These are phyloP conservation scores for Rugosomyces carneus DNA, from an alignment of 1,284 basidiomycete species.

Conservation along the genomic window DNA sequence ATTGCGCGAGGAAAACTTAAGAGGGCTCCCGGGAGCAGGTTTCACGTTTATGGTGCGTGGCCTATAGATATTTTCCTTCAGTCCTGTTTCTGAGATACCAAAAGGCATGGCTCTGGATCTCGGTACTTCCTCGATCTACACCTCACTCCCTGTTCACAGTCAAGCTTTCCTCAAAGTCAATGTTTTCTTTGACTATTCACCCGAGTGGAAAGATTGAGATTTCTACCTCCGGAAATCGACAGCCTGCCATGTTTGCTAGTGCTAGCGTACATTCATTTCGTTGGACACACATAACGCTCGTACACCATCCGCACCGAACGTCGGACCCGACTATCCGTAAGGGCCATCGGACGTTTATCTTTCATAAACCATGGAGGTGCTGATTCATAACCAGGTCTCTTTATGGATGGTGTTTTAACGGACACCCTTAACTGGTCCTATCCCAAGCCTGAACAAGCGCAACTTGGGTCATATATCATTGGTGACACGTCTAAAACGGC, in stretches of 20 bases:
- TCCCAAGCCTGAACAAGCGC: slow-evolving; percentile 42
- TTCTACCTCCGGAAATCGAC: slow-evolving; percentile 35
- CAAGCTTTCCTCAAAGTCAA: slow-evolving; percentile 27
- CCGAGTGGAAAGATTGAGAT: slow-evolving; percentile 54
- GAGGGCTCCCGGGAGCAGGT: slow-evolving; percentile 50
- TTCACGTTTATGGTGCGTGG: slow-evolving; percentile 62
- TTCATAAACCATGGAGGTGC: background rate
- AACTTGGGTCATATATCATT: slow-evolving; percentile 40
- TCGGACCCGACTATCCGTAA: slow-evolving; percentile 57
- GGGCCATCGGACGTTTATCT: slow-evolving; percentile 19
- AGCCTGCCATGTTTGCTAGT: slow-evolving; percentile 38
- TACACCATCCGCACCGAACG: slow-evolving; percentile 53
- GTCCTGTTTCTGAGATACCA: slow-evolving; percentile 1
- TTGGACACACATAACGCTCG: slow-evolving; percentile 65
- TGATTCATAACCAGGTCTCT: slow-evolving; percentile 45
- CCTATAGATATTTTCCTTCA: background rate
- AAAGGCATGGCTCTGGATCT: slow-evolving; percentile 67
- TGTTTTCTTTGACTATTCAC: slow-evolving; percentile 43
- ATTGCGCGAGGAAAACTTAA: slow-evolving; percentile 35
- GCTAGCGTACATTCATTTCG: slow-evolving; percentile 42
- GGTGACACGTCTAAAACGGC: slow-evolving; percentile 41
- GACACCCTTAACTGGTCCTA: slow-evolving; percentile 59
- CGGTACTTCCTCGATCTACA: slow-evolving; percentile 40
- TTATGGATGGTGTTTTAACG: slow-evolving; percentile 61
- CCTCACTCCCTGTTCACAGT: slow-evolving; percentile 43